These are phyloP conservation scores for Beauveria asiatica DNA, from an alignment of 2,329 filamentous ascomycete species.

Conservation along the genomic window DNA sequence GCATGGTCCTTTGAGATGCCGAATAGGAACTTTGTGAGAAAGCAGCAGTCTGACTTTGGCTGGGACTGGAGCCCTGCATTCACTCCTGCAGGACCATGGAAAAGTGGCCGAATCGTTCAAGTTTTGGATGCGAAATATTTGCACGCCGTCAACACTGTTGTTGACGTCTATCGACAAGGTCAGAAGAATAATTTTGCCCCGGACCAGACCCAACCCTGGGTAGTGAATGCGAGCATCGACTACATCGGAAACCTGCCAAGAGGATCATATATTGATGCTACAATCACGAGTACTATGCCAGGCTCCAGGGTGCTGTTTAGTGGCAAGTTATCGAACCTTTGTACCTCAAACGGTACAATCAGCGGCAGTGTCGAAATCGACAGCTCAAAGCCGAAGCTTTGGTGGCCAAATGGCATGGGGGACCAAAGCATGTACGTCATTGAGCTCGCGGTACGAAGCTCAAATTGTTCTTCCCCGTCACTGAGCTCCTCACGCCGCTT, in stretches of 20 bases:
- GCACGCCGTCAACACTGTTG: conserved; percentile 36
- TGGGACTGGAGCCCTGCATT: conserved; percentile 58
- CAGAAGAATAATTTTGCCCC: conserved; percentile 51
- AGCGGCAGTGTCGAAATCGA: conserved; percentile 39
- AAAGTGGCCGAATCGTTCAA: conserved; percentile 48
- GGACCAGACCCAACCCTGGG: conserved; percentile 47
- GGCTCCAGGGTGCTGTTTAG: conserved; percentile 12
- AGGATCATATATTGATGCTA: conserved; percentile 28
- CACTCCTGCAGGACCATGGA: conserved; percentile 55
- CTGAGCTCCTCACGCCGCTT: conserved; percentile 43
- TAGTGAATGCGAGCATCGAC: conserved; percentile 53
- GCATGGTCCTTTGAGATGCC: conserved; percentile 4
- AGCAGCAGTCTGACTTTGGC: conserved; percentile 55
- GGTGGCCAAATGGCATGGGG: conserved; percentile 53
- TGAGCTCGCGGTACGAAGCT: conserved; percentile 27
- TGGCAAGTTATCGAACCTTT: conserved; percentile 30
- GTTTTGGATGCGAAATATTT: conserved; percentile 31
- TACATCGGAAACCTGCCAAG: conserved; percentile 41
- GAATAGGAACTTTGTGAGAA: conserved; percentile 33
- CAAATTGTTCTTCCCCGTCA: conserved; percentile 11
- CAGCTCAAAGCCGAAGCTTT: conserved; percentile 39
- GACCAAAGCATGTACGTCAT: conserved; percentile 49
- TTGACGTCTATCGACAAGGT: conserved; percentile 50
- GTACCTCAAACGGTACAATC: conserved; percentile 32
- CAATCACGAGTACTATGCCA: conserved; percentile 34